A percentile compares a stretch with the other conserved stretches of the same genome.
Evolutionary conservation across 495 filamentous ascomycete species (phyloP).

Genomic region (Parathielavia hyrcaniae): DNA sequence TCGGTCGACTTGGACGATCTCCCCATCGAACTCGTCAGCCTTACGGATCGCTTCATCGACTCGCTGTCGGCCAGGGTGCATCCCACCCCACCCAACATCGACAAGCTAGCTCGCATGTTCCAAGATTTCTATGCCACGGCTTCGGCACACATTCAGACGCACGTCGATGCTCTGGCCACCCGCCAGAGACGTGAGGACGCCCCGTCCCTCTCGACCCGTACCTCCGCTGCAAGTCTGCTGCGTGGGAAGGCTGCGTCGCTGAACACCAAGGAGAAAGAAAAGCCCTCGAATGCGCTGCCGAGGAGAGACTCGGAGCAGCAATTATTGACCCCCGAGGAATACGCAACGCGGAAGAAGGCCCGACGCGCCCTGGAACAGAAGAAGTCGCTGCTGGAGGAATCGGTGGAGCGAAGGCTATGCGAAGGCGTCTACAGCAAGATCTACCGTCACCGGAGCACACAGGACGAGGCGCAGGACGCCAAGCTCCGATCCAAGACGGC

Average conservation of each 20-base stretch:
- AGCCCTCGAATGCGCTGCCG: slow-evolving; percentile 33
- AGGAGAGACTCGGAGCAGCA: slow-evolving; percentile 59
- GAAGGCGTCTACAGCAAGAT: slow-evolving; percentile 80
- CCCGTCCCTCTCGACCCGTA: slow-evolving; percentile 43
- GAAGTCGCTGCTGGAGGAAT: slow-evolving; percentile 74
- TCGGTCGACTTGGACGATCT: slow-evolving; percentile 74
- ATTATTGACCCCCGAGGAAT: slow-evolving; percentile 86
- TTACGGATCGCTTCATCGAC: slow-evolving; percentile 92
- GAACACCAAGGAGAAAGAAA: slow-evolving; percentile 47
- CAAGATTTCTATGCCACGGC: slow-evolving; percentile 91
- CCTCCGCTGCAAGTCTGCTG: slow-evolving; percentile 48
- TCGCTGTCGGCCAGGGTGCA: slow-evolving; percentile 84
- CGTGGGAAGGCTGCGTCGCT: slow-evolving; percentile 49
- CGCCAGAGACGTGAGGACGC: slow-evolving; percentile 58
- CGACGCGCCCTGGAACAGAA: slow-evolving; percentile 72
- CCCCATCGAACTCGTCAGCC: slow-evolving; percentile 82
- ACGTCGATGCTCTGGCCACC: slow-evolving; percentile 75
- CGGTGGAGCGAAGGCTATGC: slow-evolving; percentile 81
- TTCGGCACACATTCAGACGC: slow-evolving; percentile 75
- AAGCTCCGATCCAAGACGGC: slow-evolving; percentile 93
- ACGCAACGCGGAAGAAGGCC: slow-evolving; percentile 69
- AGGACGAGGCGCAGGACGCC: slow-evolving; percentile 93
- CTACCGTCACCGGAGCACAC: slow-evolving; percentile 83
- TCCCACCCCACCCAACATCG: slow-evolving; percentile 73
- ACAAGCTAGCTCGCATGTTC: slow-evolving; percentile 77